Percentiles rank a stretch among this genome's conserved stretches.
These are phyloP conservation scores for Chaetomiaceae sp. DNA, from an alignment of 2,329 filamentous ascomycete species.

Conservation along the genomic window DNA sequence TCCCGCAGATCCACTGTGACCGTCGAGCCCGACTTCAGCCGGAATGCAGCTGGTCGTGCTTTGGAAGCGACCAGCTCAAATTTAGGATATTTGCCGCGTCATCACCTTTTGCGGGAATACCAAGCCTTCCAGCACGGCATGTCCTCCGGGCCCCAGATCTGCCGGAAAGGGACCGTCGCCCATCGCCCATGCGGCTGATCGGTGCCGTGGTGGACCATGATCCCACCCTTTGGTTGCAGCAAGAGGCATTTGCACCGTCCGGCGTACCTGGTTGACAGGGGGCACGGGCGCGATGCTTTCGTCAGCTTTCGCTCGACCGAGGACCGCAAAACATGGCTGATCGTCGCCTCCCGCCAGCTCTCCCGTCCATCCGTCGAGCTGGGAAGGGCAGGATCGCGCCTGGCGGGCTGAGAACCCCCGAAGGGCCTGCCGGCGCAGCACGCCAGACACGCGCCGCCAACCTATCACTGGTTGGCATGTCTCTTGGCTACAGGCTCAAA, in stretches of 20 bases:
- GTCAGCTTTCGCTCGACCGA: not conserved
- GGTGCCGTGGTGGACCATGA: constrained; percentile 5
- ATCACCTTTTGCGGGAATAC: constrained; percentile 17
- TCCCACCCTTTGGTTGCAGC: constrained; percentile 12
- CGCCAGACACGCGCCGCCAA: not conserved
- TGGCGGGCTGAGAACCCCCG: too few species aligned
- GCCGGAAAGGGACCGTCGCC: constrained; percentile 23
- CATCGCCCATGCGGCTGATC: constrained; percentile 20
- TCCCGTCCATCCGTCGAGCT: too few species aligned
- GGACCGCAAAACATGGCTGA: constrained; percentile 1
- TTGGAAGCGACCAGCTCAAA: constrained; percentile 13
- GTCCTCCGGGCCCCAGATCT: constrained; percentile 18
- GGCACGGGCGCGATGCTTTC: not conserved
- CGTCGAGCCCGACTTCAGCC: constrained; percentile 21
- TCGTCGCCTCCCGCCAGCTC: not conserved
- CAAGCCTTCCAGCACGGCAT: constrained; percentile 12
- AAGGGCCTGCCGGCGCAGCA: not conserved
- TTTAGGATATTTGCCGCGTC: constrained; percentile 24
- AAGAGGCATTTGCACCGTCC: not conserved
- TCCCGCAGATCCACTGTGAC: constrained; percentile 19
- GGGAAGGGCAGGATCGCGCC: too few species aligned
- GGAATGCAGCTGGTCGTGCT: constrained; percentile 19
- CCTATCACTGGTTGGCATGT: not conserved
- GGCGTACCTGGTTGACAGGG: not conserved
- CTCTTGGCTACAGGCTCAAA: too few species aligned